Base-by-base conservation (phyloP, 2,329 filamentous ascomycete species). In the Xylaria digitata region DNA sequence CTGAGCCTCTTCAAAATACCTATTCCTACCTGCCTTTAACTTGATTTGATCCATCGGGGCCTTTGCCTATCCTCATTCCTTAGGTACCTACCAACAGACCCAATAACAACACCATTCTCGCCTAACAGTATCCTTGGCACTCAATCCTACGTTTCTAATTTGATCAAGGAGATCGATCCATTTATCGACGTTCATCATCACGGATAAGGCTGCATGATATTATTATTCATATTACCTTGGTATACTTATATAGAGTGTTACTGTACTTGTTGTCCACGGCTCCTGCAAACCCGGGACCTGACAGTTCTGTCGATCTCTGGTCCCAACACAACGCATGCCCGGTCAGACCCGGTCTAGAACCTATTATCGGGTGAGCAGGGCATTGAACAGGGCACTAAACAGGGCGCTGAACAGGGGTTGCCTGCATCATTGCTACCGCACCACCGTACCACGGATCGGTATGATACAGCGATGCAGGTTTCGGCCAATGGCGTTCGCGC, bases 401-500 rank as follows among this genome's bases (percentile, higher is more conserved):
- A 43, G 21, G 19, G 26, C 49, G 37, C 45, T 9, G 42, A 43
- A 23, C 56, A 49, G 46, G 62, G 54, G 32, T 32, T n/a, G 56
- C 56, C 56, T 61, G 61, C 61, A 63, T 61, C 45, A 53, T 52
- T 57, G 56, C 56, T 61, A 58, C 61, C 52, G 55, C 61, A 60
- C 52, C 19, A 26, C 26, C 3, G 26, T 26, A 26, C 26, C 26
- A 21, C 34, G 55, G 56, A 15, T 23, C 53, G 53, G 60, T 53
- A 52, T 52, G 53, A 40, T 50, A 48, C 26, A 59, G 57, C 53
- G 56, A 69, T 69, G 67, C 64, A 64, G 56, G 60, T 57, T 32
- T 60, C 68, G 53, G 50, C 70, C 70, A 70, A 70, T 71, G 57
- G 62, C 49, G 45, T 53, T 26, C 63, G 55, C 15, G 63, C 62